Evolutionary conservation across 2,329 filamentous ascomycete species (phyloP).

Genomic region (Nemania sp.): DNA sequence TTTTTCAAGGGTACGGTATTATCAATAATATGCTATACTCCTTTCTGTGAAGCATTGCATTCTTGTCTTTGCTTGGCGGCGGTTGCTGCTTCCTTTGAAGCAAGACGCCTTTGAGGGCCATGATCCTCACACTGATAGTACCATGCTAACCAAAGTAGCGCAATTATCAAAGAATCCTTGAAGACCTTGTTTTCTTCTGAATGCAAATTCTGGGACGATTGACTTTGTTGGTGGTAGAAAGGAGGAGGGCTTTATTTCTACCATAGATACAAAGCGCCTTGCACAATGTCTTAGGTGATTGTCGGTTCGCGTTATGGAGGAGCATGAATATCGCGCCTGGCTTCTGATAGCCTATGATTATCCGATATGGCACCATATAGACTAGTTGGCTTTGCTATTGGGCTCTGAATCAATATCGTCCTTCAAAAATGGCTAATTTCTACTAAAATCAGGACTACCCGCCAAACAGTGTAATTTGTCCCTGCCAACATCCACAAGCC

Average conservation of each 20-base stretch:
- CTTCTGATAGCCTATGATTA: neutral
- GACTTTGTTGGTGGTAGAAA: neutral
- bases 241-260: neutral
- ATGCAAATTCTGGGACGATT: neutral
- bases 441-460: neutral
- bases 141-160: neutral
- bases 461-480: too few species aligned
- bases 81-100: neutral
- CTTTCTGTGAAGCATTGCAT: neutral
- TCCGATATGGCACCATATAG: too few species aligned
- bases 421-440: neutral
- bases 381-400: neutral
- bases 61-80: neutral
- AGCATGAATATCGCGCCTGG: neutral
- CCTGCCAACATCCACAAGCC: too few species aligned
- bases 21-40: neutral
- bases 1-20: neutral
- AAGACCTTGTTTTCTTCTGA: neutral
- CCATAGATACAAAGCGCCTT: neutral
- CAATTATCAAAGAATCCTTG: neutral
- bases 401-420: neutral
- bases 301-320: too few species aligned
- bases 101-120: neutral
- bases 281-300: neutral
- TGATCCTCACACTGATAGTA: neutral